A percentile compares a stretch with the other conserved stretches of the same genome.
Evolutionary conservation across 192 early-diverging fungal species (phyloP).

Genomic region (Coemansia sp.): DNA sequence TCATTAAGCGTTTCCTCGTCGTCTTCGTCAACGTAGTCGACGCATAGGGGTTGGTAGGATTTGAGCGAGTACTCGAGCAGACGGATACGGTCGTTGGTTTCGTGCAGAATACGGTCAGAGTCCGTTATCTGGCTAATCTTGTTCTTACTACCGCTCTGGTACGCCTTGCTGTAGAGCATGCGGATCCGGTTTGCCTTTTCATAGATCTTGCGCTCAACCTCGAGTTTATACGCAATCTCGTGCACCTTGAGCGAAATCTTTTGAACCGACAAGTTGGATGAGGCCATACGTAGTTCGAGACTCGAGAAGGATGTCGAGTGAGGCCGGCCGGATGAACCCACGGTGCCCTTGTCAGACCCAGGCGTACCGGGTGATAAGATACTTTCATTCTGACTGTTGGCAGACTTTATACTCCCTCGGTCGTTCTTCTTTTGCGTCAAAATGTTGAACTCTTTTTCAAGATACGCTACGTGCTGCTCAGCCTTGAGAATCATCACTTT

Average conservation of each 20-base stretch:
- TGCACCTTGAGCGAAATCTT: slow-evolving; percentile 80
- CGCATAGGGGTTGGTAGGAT: slow-evolving; percentile 84
- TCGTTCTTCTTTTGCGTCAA: slow-evolving; percentile 62
- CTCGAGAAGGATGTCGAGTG: slow-evolving; percentile 47
- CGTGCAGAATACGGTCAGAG: slow-evolving; percentile 44
- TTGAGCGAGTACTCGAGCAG: slow-evolving; percentile 73
- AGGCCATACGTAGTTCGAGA: slow-evolving; percentile 68
- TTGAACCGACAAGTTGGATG: slow-evolving; percentile 66
- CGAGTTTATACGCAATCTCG: slow-evolving; percentile 87
- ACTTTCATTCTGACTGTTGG: slow-evolving; percentile 26
- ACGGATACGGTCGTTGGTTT: slow-evolving; percentile 75
- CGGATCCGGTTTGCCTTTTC: slow-evolving; percentile 55
- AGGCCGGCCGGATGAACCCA: slow-evolving; percentile 15
- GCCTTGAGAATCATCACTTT: slow-evolving; percentile 68
- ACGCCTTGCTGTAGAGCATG: slow-evolving; percentile 53
- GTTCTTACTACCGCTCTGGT: slow-evolving; percentile 37
- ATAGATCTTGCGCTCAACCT: slow-evolving; percentile 92
- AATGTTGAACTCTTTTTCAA: slow-evolving; percentile 66
- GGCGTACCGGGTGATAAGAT: slow-evolving; percentile 27
- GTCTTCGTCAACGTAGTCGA: slow-evolving; percentile 73
- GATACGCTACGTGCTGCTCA: slow-evolving; percentile 68
- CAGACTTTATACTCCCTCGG: slow-evolving; percentile 41
- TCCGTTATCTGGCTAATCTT: slow-evolving; percentile 56
- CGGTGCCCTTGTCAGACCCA: slow-evolving; percentile 14
- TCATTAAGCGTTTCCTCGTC: slow-evolving; percentile 65